Evolutionary conservation across 768 basidiomycete species (phyloP), one percentile per base, ranked within the genome.

Genomic region (Collybia sordida): DNA sequence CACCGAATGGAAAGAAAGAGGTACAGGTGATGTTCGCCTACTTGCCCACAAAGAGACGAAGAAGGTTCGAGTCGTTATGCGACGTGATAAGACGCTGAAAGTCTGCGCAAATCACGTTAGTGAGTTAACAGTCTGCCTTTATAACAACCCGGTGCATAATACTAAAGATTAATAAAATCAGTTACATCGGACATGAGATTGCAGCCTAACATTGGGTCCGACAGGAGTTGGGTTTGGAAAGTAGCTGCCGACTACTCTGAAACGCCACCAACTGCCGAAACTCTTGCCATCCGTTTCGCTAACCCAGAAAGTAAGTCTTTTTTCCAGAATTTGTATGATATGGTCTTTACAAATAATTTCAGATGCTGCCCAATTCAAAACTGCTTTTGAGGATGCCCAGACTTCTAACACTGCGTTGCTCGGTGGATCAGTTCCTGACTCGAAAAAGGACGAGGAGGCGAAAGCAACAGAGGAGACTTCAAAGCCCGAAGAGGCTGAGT

Each of bases 221-320:
- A 99, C 77, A 83, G 97, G 71, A 96, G 93, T 61, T 98, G 97
- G 97, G 95, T 99, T 27, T 98, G 91, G 89, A 96, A 97, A 70
- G 94, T 96, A 45, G 81, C 85, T 45, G 96, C 96, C 22, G 97
- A 99, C 70, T 95, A 90, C 66, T 84, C 96, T 46, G 97, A 99
- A 67, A 76, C 79, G 46, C 93, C 90, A 40, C 83, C 96, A 19
- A 88, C 92, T 39, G 68, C 94, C 18, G 97, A 98, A 74, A 99
- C 97, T 21, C 85, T 99, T 53, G 97, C 97, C 44, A 97, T 99
- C 66, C 90, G 97, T 49, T 98, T 99, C 61, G 96, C 93, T 56
- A 99, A 97, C 73, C 75, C 92, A 49, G 95, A 98, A 15, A 93
- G 95, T 96, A 58, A 71, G 93, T 72, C 34, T 42, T 42, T 31